Base-by-base conservation (phyloP, 2,329 filamentous ascomycete species). In the Fusarium keratoplasticum region DNA sequence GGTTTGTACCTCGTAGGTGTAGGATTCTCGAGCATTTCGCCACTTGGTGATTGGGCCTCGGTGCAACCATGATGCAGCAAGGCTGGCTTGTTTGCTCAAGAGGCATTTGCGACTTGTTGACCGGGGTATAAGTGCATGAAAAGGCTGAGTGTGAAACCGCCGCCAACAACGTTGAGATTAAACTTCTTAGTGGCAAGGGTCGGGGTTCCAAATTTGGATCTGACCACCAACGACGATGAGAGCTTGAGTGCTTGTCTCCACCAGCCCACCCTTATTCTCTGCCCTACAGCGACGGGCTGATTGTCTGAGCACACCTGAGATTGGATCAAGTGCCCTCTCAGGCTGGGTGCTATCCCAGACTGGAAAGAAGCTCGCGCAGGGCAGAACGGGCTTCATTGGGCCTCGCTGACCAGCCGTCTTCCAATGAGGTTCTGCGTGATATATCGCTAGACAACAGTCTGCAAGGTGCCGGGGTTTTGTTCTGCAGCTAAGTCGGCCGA, bases 111-210 rank as follows among this genome's bases (percentile, higher is more conserved):
- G 58, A 58, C 33, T 66, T 67, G 62, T 52, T 61, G 67, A 33
- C 44, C 14, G 25, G 42, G 42, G 16, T 33, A 44, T 29, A 59
- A 67, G 31, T 59, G 57, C 20, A 52, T 42, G 35, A 40, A 52
- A 71, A 36, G 72, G 65, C 61, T 68, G 69, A 67, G 61, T 16
- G 33, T 71, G 72, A 76, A 74, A 77, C 75, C 52, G 63, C 73
- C 59, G 60, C 67, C 58, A 52, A 64, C 35, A 76, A 74, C 44
- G 63, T 77, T 75, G 69, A 77, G 66, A 75, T 77, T 76, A 75
- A 63, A 54, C 75, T 77, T 71, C 38, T 76, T 69, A 71, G 63
- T 36, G 61, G 40, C 72, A 69, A 59, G 72, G 69, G 61, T 64
- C 52, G 62, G 69, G 66, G 64, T 69, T 74, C 69, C 67, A 66